Evolutionary conservation across 352 stramenopile genomes (phyloP).

Genomic region (Phytophthora macrochlamydospora): DNA sequence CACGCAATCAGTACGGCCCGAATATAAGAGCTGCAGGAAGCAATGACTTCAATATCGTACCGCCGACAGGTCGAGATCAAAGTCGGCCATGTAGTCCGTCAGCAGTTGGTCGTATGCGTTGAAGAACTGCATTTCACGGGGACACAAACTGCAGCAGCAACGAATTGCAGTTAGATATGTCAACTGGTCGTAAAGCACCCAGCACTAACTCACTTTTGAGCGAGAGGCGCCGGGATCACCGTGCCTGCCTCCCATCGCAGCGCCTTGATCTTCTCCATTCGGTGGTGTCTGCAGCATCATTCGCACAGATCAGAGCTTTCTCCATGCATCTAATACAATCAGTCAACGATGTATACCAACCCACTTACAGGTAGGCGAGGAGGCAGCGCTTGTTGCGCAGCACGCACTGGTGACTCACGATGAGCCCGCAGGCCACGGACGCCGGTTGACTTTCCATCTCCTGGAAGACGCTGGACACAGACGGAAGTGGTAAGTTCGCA

Average conservation of each 20-base stretch:
- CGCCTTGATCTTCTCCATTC: constrained; percentile 89
- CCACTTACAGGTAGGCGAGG: constrained; percentile 83
- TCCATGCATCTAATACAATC: no score
- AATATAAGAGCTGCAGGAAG: not conserved
- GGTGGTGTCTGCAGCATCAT: constrained; percentile 48
- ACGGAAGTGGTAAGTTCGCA: not conserved
- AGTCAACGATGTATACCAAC: no score
- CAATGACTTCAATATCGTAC: constrained; percentile 31
- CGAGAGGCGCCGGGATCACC: constrained; percentile 80
- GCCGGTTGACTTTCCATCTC: constrained; percentile 67
- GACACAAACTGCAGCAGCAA: constrained; percentile 61
- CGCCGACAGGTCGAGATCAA: constrained; percentile 86
- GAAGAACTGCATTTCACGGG: constrained; percentile 90
- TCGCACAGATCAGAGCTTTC: not conserved
- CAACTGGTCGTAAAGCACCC: not conserved
- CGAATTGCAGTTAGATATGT: not conserved
- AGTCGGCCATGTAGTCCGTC: constrained; percentile 90
- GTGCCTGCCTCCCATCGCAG: constrained; percentile 91
- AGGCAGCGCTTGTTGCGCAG: constrained; percentile 91
- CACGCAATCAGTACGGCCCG: constrained; percentile 10
- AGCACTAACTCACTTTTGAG: constrained; percentile 55
- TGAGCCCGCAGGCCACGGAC: constrained; percentile 75
- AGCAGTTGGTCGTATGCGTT: constrained; percentile 92
- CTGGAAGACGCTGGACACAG: constrained; percentile 52
- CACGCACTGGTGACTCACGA: constrained; percentile 90